Base-by-base conservation (phyloP, 768 basidiomycete species). In the Kwoniella botswanensis region DNA sequence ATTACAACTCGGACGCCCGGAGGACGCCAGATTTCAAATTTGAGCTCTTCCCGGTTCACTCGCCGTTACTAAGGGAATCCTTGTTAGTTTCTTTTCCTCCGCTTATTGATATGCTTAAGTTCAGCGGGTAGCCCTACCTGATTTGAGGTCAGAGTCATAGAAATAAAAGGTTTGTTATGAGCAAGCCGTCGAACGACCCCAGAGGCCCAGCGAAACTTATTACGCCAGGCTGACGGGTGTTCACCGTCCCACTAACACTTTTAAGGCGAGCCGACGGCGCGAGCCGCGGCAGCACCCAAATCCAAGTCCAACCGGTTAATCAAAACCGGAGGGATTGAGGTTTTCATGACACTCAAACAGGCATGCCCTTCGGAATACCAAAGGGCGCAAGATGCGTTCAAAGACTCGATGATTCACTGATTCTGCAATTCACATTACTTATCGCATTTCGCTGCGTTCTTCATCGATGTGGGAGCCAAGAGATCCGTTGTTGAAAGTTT, bases 1-100 rank as follows among this genome's bases (percentile, higher is more conserved):
- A 89, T 88, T 89, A 90, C 89, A 90, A 89, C 87, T 89, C 88
- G 88, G 87, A 88, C 86, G 84, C 85, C 85, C 84, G 55, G 84
- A 84, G 86, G 85, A 86, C 79, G 86, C 87, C 89, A 90, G 89
- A 90, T 90, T 90, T 87, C 86, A 90, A 90, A 90, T 89, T 90
- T 90, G 90, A 90, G 89, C 89, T 90, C 85, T 88, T 91, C 90
- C 26, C 88, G 85, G 88, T 91, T 90, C 90, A 89, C 90, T 90
- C 88, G 89, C 90, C 89, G 90, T 89, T 90, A 90, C 90, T 90
- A 89, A 87, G 89, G 90, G 88, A 91, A 90, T 90, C 90, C 90
- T 90, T 88, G 90, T 91, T 91, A 90, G 89, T 91, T 91, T 90
- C 90, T 91, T 91, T 90, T 90, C 90, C 90, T 90, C 89, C 88